These are phyloP conservation scores for Taphrina flavorubra DNA, from an alignment of 1,139 yeast species.

Conservation along the genomic window DNA sequence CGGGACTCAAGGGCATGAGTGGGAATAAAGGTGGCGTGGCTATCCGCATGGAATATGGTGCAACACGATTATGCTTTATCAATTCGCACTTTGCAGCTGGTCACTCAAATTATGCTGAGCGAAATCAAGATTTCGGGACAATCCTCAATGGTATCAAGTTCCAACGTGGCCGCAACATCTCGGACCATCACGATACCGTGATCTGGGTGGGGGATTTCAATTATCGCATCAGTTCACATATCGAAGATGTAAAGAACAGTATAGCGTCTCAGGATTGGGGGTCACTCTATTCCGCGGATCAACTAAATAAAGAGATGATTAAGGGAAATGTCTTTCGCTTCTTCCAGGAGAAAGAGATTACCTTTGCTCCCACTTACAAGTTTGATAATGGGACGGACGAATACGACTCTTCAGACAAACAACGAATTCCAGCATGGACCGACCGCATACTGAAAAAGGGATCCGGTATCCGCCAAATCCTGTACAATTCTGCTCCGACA, in stretches of 20 bases:
- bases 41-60: slow-evolving; percentile 75
- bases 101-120: slow-evolving; percentile 75
- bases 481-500: slow-evolving; percentile 63
- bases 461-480: slow-evolving; percentile 64
- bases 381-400: slow-evolving; percentile 84
- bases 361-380: slow-evolving; percentile 88
- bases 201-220: slow-evolving; percentile 98
- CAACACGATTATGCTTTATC: slow-evolving; percentile 79
- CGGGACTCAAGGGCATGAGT: slow-evolving; percentile 90
- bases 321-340: slow-evolving; percentile 85
- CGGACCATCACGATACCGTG: slow-evolving; percentile 74
- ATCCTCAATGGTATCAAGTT: slow-evolving; percentile 78
- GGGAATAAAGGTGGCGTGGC: slow-evolving; percentile 94
- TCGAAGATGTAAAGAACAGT: slow-evolving; percentile 71
- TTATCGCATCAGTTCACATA: slow-evolving; percentile 76
- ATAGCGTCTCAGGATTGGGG: slow-evolving; percentile 58
- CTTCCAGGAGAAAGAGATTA: slow-evolving; percentile 78
- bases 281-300: slow-evolving; percentile 73
- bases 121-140: slow-evolving; percentile 85
- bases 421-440: slow-evolving; percentile 96
- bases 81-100: slow-evolving; percentile 97
- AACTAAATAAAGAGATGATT: slow-evolving; percentile 78
- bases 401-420: slow-evolving; percentile 90
- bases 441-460: slow-evolving; percentile 72
- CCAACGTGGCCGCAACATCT: slow-evolving; percentile 68